Percentiles rank a stretch among this genome's conserved stretches.
These are phyloP conservation scores for Yamadazyma atlantica DNA, from an alignment of 1,139 yeast species.

Conservation along the genomic window DNA sequence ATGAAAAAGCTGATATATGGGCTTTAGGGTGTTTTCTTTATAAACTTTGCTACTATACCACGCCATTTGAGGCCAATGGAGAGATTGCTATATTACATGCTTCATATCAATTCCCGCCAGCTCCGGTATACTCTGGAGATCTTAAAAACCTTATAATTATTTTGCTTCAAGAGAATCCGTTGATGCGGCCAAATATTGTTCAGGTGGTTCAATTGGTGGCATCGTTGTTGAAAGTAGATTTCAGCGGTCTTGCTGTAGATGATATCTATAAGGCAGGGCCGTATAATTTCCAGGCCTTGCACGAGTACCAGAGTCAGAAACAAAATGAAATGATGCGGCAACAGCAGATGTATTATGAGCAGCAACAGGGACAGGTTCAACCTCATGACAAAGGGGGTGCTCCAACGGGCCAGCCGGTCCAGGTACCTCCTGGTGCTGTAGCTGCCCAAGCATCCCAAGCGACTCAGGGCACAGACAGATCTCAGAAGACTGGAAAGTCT, in stretches of 20 bases:
- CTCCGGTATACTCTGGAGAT: conserved; percentile 58
- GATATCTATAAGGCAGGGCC: conserved; percentile 42
- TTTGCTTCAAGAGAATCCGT: conserved; percentile 76
- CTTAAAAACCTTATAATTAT: conserved; percentile 75
- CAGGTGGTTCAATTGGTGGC: conserved; percentile 51
- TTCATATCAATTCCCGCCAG: conserved; percentile 56
- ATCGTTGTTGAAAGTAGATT: conserved; percentile 32
- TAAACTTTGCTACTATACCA: conserved; percentile 88
- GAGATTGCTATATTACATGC: conserved; percentile 74
- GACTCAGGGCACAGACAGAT: too few relatives aligned
- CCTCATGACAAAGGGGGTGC: conserved; percentile 6
- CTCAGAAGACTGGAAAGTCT: too few relatives aligned
- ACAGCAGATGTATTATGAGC: conserved; percentile 31
- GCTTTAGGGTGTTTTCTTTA: conserved; percentile 90
- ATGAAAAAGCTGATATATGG: conserved; percentile 96
- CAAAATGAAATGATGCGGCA: conserved; percentile 38
- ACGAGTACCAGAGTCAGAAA: conserved; percentile 43
- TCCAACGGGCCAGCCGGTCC: not conserved
- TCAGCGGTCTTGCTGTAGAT: conserved; percentile 25
- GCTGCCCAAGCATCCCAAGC: too few relatives aligned
- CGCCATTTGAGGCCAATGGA: conserved; percentile 84
- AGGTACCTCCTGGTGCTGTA: too few relatives aligned
- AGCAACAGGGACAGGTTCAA: conserved; percentile 12
- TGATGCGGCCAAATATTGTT: conserved; percentile 80
- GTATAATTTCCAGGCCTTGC: conserved; percentile 46